Base-by-base conservation (phyloP, 768 basidiomycete species). In the Phanerochaete carnosa region DNA sequence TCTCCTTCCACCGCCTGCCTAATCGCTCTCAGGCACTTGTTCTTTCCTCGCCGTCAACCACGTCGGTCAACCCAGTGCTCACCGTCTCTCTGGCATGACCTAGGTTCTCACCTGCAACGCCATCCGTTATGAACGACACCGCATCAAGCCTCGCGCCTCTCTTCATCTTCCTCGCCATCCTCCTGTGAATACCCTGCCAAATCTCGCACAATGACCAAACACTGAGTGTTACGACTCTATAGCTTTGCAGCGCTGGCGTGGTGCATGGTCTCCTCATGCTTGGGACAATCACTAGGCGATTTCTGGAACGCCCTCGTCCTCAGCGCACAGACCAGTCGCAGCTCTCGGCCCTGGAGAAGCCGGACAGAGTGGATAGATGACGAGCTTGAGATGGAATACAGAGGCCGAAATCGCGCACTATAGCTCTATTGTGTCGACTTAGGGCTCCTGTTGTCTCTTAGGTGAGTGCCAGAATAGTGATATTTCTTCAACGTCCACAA, bases 201-300 rank as follows among this genome's bases (percentile, higher is more conserved):
- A 39, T 30, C 59, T 28, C 32, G 30, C 25, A 32, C 37, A 56
- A 55, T 53, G 45, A 47, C 13, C 37, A 23, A 22, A 47, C 35
- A 60, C 53, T 57, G 6, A 19, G 52, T 35, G 26, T 25, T 45
- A 49, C 60, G 60, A 58, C 7, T 22, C 12, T 47, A 26, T 65
- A 86, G 83, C 39, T 69, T 80, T 39, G 77, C 80, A 16, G 75
- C 80, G 29, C 66, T 88, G 7, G 78, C 79, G 45, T 88, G 88
- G 85, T 90, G 88, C 67, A 71, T 88, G 61, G 71, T 89, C 53
- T 87, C 86, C 33, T 88, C 87, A 7, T 88, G 88, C 73, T 69
- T 89, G 60, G 88, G 88, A 29, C 73, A 75, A 1, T 74, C 83
- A 4, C 62, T 84, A 25, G 74, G 75, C 32, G 77, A 77, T 46